These are phyloP conservation scores for Thermomyces lanuginosus DNA, from an alignment of 2,329 filamentous ascomycete species.

Conservation along the genomic window DNA sequence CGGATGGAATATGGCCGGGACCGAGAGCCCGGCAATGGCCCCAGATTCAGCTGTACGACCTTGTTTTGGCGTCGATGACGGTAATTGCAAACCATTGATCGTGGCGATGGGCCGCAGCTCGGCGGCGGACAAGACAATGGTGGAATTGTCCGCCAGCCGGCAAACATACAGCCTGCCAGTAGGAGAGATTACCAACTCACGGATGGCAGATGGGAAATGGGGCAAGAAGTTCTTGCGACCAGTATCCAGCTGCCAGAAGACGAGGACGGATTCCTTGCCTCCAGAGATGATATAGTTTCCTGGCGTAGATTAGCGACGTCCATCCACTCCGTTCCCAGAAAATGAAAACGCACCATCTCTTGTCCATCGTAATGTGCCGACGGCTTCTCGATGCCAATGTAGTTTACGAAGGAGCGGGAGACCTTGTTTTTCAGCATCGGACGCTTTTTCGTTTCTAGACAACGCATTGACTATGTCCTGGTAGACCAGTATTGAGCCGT, in stretches of 20 bases:
- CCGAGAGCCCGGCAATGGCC: conserved; percentile 3
- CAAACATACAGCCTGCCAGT: conserved; percentile 67
- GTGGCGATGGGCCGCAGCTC: conserved; percentile 75
- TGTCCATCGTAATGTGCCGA: conserved; percentile 81
- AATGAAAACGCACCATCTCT: conserved; percentile 49
- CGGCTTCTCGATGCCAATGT: conserved; percentile 82
- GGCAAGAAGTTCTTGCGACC: conserved; percentile 67
- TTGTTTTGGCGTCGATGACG: conserved; percentile 33
- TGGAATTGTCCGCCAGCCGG: conserved; percentile 79
- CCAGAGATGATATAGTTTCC: conserved; percentile 90
- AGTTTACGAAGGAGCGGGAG: conserved; percentile 44
- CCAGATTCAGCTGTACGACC: conserved; percentile 18
- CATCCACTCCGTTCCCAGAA: conserved; percentile 5
- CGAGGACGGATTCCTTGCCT: conserved; percentile 73
- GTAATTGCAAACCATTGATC: conserved; percentile 60
- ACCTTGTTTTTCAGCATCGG: conserved; percentile 22
- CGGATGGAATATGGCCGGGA: conserved; percentile 49
- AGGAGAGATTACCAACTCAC: conserved; percentile 68
- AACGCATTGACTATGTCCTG: conserved; percentile 52
- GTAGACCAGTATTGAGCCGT: conserved; percentile 68
- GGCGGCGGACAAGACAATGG: conserved; percentile 76
- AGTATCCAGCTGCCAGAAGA: conserved; percentile 87
- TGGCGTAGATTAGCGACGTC: conserved; percentile 20
- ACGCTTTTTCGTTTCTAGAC: conserved; percentile 27
- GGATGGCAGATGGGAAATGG: conserved; percentile 73